Base-by-base conservation (phyloP, 1,139 yeast species). In the Ogataea hybrid region DNA sequence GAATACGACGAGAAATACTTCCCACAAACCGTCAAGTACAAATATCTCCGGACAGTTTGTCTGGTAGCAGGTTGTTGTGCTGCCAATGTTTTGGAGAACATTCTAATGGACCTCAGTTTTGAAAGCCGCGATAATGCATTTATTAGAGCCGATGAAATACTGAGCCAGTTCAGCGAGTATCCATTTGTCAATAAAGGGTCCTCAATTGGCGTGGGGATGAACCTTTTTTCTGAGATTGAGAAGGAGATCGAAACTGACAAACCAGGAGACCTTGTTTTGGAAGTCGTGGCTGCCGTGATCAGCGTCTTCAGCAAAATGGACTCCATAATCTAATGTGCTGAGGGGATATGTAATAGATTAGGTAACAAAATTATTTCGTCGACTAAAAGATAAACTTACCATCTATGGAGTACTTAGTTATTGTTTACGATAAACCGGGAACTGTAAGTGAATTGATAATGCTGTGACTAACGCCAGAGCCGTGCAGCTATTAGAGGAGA, bases 51-150 rank as follows among this genome's bases (percentile, higher is more conserved):
- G 57, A 74, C 96, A 5, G 73, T 92, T 38, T 77, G 95, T 14
- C 75, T 94, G 55, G 87, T 89, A 18, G 82, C 92, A 56, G 95
- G 95, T 14, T 79, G 96, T 11, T 88, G 87, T 61, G 97, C 97
- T 32, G 98, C 97, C 34, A 92, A 89, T 60, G 99, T 92, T 14
- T 75, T 92, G 56, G 99, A 92, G 61, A 94, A 92, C 59, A 95
- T 89, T 6, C 72, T 90, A 46, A 73, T 84, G 38, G 75, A 83
- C 28, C 71, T 90, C 52, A 84, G 84, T 53, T 89, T 88, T 62
- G 97, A 89, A 54, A 86, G 83, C 52, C 80, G 97, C 57, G 99
- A 94, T 62, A 83, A 84, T 55, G 97, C 97, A 0, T 86, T 90
- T 63, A 81, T 88, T 5, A 77, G 96, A 56, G 96, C 96, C 9